Evolutionary conservation across 768 basidiomycete species (phyloP).

Genomic region (Dentipellis sp.): DNA sequence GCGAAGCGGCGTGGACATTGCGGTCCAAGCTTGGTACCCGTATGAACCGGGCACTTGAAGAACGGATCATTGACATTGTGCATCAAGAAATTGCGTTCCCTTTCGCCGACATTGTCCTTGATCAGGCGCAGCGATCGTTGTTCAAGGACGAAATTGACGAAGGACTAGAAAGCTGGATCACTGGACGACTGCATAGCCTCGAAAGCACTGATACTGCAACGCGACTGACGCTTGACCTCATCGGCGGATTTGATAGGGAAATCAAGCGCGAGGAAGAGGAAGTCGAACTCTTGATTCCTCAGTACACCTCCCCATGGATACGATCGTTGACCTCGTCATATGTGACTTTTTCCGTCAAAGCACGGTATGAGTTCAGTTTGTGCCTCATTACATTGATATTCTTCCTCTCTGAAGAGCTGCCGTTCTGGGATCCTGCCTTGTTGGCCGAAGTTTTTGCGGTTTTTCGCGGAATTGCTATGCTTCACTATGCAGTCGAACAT

Average conservation of each 20-base stretch:
- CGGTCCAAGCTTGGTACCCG: constrained; percentile 39
- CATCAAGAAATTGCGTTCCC: constrained; percentile 76
- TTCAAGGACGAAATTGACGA: constrained; percentile 53
- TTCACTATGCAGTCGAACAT: constrained; percentile 51
- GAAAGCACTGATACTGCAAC: constrained; percentile 47
- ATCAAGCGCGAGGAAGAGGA: constrained; percentile 76
- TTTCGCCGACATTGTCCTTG: constrained; percentile 64
- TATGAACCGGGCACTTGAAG: constrained; percentile 36
- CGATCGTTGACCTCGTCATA: constrained; percentile 57
- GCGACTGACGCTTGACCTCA: constrained; percentile 53
- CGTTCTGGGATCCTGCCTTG: constrained; percentile 53
- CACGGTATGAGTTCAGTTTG: constrained; percentile 68
- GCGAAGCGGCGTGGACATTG: constrained; percentile 57
- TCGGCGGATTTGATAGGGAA: constrained; percentile 58
- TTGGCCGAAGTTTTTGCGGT: constrained; percentile 71
- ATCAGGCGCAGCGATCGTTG: constrained; percentile 45
- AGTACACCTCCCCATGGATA: constrained; percentile 51
- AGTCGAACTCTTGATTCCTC: constrained; percentile 41
- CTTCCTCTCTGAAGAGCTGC: constrained; percentile 58
- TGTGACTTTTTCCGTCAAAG: constrained; percentile 50
- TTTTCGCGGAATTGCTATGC: constrained; percentile 68
- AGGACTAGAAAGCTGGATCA: constrained; percentile 50
- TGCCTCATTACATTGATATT: constrained; percentile 59
- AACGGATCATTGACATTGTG: constrained; percentile 48
- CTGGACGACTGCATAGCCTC: constrained; percentile 47